Evolutionary conservation across 192 early-diverging fungal genomes (phyloP).

Genomic region (Rhizoclosmatium sp.): DNA sequence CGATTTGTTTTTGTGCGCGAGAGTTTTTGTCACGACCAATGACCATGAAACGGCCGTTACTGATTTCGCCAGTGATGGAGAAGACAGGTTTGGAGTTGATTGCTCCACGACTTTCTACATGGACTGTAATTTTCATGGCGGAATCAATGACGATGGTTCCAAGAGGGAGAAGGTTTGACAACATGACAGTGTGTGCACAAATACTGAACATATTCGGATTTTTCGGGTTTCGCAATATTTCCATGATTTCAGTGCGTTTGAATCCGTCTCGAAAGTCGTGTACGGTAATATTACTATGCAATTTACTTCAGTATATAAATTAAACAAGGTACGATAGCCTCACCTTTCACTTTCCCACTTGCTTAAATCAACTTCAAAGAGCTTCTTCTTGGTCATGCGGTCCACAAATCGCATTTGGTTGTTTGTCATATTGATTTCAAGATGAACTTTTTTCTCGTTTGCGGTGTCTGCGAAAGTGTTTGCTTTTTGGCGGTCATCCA

Average conservation of each 20-base stretch:
- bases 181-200: constrained; percentile 25
- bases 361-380: constrained; percentile 16
- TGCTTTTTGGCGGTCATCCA: not conserved
- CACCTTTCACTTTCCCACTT: constrained; percentile 21
- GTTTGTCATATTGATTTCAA: constrained; percentile 6
- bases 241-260: constrained; percentile 19
- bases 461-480: not conserved
- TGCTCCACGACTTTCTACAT: not conserved
- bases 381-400: not conserved
- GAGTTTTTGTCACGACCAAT: constrained; percentile 18
- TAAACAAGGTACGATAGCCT: not conserved
- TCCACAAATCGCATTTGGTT: constrained; percentile 4
- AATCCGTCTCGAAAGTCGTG: constrained; percentile 23
- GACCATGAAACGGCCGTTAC: constrained; percentile 21
- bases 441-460: not conserved
- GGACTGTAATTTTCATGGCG: constrained; percentile 11
- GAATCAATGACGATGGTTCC: constrained; percentile 13
- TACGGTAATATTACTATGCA: not conserved
- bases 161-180: constrained; percentile 22
- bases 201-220: constrained; percentile 14
- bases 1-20: constrained; percentile 2
- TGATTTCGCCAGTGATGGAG: constrained; percentile 30
- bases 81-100: constrained; percentile 11
- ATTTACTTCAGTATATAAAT: not conserved
- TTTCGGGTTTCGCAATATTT: constrained; percentile 13